These are phyloP conservation scores for Tinospora cordifolia DNA, from an alignment of 164 flowering plant species.

Conservation along the genomic window DNA sequence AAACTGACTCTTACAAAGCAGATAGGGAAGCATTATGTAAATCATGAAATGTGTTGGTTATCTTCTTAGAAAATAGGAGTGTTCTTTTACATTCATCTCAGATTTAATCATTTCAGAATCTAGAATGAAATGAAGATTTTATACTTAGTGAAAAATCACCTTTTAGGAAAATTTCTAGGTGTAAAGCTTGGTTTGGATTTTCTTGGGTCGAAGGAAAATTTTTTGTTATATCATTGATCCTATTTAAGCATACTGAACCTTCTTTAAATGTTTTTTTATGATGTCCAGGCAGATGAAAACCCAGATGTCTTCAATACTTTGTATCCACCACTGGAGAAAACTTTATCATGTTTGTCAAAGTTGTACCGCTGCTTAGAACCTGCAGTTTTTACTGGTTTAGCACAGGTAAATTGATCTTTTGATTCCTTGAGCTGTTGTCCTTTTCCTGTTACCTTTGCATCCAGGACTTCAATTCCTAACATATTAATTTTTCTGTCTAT, in stretches of 20 bases:
- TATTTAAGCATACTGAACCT: background rate
- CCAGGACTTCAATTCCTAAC: background rate
- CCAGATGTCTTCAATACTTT: constrained; percentile 64
- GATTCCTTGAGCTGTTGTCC: background rate
- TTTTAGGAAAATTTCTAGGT: background rate
- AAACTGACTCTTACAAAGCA: background rate
- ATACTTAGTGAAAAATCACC: background rate
- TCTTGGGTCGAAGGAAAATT: background rate
- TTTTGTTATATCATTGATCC: too few species aligned
- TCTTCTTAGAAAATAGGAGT: background rate
- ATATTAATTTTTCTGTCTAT: constrained; percentile 13
- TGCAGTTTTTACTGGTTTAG: constrained; percentile 90
- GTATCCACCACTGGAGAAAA: constrained; percentile 97
- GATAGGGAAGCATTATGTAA: background rate
- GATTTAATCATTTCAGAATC: background rate
- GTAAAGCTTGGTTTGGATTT: background rate
- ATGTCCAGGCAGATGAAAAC: constrained; percentile 52
- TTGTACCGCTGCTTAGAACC: constrained; percentile 80
- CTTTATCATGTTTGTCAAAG: constrained; percentile 81
- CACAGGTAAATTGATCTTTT: constrained; percentile 59
- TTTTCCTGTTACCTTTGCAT: constrained; percentile 1
- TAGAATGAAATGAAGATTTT: background rate
- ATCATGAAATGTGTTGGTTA: background rate
- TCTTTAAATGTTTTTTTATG: background rate
- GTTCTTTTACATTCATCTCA: background rate